phyloP scores from a whole-genome alignment of 2,329 filamentous ascomycete species.

The Colletotrichum salicis region DNA sequence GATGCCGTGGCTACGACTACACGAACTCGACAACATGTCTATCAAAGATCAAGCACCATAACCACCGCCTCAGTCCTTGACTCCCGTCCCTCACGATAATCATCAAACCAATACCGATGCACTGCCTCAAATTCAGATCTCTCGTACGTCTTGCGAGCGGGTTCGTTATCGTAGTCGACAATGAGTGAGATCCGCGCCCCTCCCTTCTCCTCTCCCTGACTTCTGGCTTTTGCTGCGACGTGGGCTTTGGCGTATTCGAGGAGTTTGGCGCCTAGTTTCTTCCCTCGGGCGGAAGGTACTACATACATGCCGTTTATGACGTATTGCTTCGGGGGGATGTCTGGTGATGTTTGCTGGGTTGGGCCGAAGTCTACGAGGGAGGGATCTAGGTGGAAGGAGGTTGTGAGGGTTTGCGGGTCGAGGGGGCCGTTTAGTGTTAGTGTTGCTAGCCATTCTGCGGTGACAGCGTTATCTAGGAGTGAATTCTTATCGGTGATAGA shows the following conservation, averaged over 20 bases:
- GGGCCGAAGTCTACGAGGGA: neutral
- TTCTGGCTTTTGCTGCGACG: neutral
- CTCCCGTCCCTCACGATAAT: conserved; percentile 10
- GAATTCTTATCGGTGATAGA: neutral
- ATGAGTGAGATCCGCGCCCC: conserved; percentile 5
- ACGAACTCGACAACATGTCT: neutral
- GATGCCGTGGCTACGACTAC: too few relatives aligned
- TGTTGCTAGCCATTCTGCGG: conserved; percentile 15
- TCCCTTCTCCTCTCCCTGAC: rapidly evolving
- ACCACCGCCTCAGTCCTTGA: conserved; percentile 28
- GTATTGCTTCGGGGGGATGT: neutral
- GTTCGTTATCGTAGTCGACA: conserved; percentile 26
- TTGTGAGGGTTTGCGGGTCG: neutral
- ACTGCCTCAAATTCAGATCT: conserved; percentile 9
- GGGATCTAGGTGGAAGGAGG: neutral
- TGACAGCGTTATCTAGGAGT: neutral
- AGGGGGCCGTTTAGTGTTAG: conserved; percentile 21
- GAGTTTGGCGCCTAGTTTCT: neutral
- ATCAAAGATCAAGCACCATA: conserved; percentile 14
- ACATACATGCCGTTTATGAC: conserved; percentile 32
- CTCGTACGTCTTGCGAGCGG: conserved; percentile 16
- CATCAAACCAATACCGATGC: conserved; percentile 33
- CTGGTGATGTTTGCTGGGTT: neutral
- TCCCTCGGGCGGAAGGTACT: neutral
- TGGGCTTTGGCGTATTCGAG: conserved; percentile 4